Evolutionary conservation across 257 asterid genomes (phyloP), one percentile per base, ranked within the genome.

Genomic region (Asclepias syriaca): DNA sequence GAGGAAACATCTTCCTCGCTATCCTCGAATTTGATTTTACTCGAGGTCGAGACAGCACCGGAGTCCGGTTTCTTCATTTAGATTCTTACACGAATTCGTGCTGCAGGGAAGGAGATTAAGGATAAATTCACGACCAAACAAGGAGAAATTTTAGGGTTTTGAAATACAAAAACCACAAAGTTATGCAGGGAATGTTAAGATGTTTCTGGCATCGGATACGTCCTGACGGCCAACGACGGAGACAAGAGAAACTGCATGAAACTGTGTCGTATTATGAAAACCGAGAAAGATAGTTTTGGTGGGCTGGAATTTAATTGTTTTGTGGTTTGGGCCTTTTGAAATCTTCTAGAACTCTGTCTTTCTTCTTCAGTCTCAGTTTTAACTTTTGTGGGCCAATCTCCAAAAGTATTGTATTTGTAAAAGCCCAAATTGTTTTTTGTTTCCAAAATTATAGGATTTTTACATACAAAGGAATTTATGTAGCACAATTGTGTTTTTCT

Each of bases 1-100:
- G 89, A 79, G 65, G 84, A 76, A 57, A 24, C 58, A 7, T 71
- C 58, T 9, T 40, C 54, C 40, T 85, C 87, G 8, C 78, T 74
- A 63, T 86, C 90, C 10, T 81, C 84, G 14, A 89, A 87, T 72
- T 40, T 77, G 65, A 86, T 84, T 80, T 84, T 87, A 73, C 80
- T 89, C 55, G 90, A 78, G 27, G 85, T 67, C 49, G 82, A 48
- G 22, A 48, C 9, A 4, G 49, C 13, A 19, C 11, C 6, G 2
- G 29, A 46, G 10, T 63, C 71, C 13, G 22, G 71, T 37, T 63
- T 73, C 56, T 45, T 72, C 75, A 72, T 72, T 29, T 55, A 2
- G 21, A 63, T 16, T 2, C 9, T 34, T 34, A 6, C 3, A 6
- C 22, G 6, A 63, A 34, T 37, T 34, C 3, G 2, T 15, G 67